These are phyloP conservation scores for Aspergillus campestris DNA, from an alignment of 495 filamentous ascomycete genomes.

Conservation along the genomic window DNA sequence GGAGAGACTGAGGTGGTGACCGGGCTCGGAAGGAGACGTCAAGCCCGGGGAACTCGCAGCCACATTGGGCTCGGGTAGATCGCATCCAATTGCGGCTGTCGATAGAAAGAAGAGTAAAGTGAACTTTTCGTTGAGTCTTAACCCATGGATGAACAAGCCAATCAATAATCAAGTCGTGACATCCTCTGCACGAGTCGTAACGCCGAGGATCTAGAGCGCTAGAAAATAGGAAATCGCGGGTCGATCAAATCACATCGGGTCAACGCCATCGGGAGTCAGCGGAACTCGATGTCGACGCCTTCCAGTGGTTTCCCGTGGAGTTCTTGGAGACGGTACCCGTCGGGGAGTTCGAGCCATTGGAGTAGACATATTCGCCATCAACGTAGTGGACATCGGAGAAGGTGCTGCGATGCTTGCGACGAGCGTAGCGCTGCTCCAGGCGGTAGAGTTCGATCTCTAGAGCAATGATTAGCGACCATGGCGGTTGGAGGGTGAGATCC, in stretches of 20 bases:
- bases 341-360: constrained; percentile 26
- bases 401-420: constrained; percentile 74
- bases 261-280: constrained; percentile 24
- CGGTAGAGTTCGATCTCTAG: constrained; percentile 77
- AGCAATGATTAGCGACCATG: constrained; percentile 12
- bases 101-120: not conserved
- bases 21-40: too few relatives aligned
- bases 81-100: too few relatives aligned
- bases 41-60: too few relatives aligned
- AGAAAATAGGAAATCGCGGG: not conserved
- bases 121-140: too few relatives aligned
- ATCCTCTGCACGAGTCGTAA: constrained; percentile 16
- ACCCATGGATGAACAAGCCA: not conserved
- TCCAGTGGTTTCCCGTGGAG: constrained; percentile 34
- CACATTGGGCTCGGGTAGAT: too few relatives aligned
- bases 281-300: constrained; percentile 24
- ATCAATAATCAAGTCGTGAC: constrained; percentile 8
- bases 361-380: constrained; percentile 84
- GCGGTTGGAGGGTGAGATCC: not conserved
- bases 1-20: too few relatives aligned
- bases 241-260: not conserved
- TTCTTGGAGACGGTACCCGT: constrained; percentile 35
- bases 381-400: constrained; percentile 85
- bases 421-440: constrained; percentile 86
- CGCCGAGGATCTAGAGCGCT: constrained; percentile 12